phyloP scores from a whole-genome alignment of 2,329 filamentous ascomycete genomes.

The Cladosporium colombiae region DNA sequence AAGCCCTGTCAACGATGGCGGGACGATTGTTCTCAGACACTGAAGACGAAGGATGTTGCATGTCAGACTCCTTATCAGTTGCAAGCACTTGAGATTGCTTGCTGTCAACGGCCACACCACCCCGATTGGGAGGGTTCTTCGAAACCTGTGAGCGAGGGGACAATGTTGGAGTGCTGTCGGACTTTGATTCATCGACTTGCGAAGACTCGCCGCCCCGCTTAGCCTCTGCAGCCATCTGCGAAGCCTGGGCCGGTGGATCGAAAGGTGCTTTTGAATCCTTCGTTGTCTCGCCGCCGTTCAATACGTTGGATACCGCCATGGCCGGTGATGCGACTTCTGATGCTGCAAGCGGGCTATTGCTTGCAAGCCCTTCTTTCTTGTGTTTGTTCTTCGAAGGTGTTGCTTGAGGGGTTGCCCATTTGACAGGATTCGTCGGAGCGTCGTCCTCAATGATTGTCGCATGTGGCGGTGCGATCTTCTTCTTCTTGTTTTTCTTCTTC shows the following conservation, averaged over 20 bases:
- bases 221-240: neutral
- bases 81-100: neutral
- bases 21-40: neutral
- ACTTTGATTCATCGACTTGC: neutral
- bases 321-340: neutral
- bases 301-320: neutral
- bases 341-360: neutral
- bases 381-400: neutral
- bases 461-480: slow-evolving; percentile 10
- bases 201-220: neutral
- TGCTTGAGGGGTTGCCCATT: neutral
- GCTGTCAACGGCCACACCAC: no score
- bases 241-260: neutral
- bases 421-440: neutral
- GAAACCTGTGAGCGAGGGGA: neutral
- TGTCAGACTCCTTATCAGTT: neutral
- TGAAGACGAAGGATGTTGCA: neutral
- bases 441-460: neutral
- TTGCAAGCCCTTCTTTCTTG: neutral
- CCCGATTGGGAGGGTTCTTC: neutral
- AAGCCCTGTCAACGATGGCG: neutral
- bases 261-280: neutral
- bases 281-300: neutral
- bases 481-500: slow-evolving; percentile 22
- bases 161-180: neutral